Evolutionary conservation across 2,329 filamentous ascomycete genomes (phyloP), one percentile per base, ranked within the genome.

Genomic region (Botrytis hyacinthi): DNA sequence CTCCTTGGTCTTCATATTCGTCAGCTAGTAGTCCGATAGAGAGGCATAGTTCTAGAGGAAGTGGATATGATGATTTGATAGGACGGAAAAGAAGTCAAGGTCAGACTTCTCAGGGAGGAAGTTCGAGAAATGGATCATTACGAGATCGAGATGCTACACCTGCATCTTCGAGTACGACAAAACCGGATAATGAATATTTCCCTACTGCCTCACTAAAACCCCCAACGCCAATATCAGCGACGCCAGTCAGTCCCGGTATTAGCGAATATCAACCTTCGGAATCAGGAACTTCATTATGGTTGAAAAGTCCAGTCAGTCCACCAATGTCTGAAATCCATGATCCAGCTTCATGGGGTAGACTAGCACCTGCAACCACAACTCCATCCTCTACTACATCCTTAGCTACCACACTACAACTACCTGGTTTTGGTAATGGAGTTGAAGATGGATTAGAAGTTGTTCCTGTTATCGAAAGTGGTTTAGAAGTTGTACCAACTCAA

Each of bases 361-460:
- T 72, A 5, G 70, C 35, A 42, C 46, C 70, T 26, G 35, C 61
- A 26, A 46, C 62, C 18, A 40, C 63, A 22, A 42, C 48, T 32
- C 35, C 66, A 32, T 42, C 51, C 5, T 32, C 51, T 10, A 57
- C 48, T 44, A 22, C 51, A 32, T 57, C 66, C 37, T 26, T 77
- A 29, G 75, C 78, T 26, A 72, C 78, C 2, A 78, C 77, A 16
- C 61, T 78, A 9, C 71, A 74, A 57, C 72, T 76, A 7, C 76
- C 78, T 54, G 75, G 74, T 12, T 80, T 76, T 72, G 75, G 76
- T 35, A 60, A 57, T 26, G 78, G 77, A 3, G 74, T 80, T 26
- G 76, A 78, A 62, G 71, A 76, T 18, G 79, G 79, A 14, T 61
- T 80, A 22, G 77, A 80, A 65, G 76, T 78, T 40, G 77, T 76